phyloP scores from a whole-genome alignment of 1,139 yeast genomes.

The Pichia sp. region DNA sequence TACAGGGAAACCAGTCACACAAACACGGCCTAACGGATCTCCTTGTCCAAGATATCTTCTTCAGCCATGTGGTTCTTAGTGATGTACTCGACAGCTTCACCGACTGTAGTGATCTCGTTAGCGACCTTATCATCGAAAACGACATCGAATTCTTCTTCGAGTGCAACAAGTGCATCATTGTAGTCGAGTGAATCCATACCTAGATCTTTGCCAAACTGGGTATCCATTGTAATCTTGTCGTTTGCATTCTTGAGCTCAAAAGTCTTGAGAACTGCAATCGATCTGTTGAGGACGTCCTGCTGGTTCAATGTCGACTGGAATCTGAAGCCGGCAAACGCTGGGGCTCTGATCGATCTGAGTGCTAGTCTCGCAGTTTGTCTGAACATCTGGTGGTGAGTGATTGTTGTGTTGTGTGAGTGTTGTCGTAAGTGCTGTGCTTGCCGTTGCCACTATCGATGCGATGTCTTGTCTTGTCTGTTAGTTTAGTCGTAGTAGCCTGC shows the following conservation, averaged over 20 bases:
- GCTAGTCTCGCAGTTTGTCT: constrained; percentile 24
- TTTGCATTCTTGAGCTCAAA: constrained; percentile 27
- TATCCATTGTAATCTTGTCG: constrained; percentile 31
- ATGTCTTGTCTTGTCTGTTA: too few species aligned
- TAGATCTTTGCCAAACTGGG: constrained; percentile 52
- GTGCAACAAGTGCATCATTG: constrained; percentile 57
- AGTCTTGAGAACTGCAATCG: constrained; percentile 28
- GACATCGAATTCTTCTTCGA: constrained; percentile 58
- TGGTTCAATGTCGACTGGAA: constrained; percentile 26
- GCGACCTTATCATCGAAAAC: constrained; percentile 58
- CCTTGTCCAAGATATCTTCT: constrained; percentile 28
- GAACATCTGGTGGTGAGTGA: constrained; percentile 28
- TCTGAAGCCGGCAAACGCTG: constrained; percentile 10
- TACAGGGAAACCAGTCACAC: background rate
- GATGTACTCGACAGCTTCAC: constrained; percentile 54
- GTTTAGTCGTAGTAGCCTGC: too few species aligned
- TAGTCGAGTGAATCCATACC: constrained; percentile 59
- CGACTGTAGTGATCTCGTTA: constrained; percentile 54
- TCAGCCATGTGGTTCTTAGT: constrained; percentile 29
- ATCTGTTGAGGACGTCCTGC: constrained; percentile 29
- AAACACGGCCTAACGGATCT: constrained; percentile 28
- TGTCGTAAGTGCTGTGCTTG: background rate
- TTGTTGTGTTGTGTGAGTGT: background rate
- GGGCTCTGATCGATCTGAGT: constrained; percentile 5
- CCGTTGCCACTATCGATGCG: too few species aligned